Percentiles rank a stretch among this genome's conserved stretches.
These are phyloP conservation scores for Brettanomyces nanus DNA, from an alignment of 805 yeast species.

Conservation along the genomic window DNA sequence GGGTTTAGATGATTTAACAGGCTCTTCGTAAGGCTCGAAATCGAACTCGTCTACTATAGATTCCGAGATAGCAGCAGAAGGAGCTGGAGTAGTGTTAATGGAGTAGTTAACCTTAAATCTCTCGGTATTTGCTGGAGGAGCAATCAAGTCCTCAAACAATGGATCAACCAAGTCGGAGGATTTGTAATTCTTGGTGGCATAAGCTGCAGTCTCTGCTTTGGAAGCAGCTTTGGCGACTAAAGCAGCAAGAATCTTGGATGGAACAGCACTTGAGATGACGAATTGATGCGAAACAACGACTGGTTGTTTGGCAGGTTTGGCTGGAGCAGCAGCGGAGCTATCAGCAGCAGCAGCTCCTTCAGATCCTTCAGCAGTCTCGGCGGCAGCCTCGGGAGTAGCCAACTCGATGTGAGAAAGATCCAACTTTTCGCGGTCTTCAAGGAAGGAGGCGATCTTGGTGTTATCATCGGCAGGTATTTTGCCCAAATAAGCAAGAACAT, in stretches of 20 bases:
- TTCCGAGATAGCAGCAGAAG: constrained; percentile 8
- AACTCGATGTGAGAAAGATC: constrained; percentile 64
- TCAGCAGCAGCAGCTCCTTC: constrained; percentile 11
- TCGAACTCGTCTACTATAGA: constrained; percentile 18
- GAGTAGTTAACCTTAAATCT: constrained; percentile 32
- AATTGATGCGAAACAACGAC: constrained; percentile 25
- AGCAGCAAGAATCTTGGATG: constrained; percentile 22
- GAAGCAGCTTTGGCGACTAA: constrained; percentile 36
- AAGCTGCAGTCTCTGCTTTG: constrained; percentile 37
- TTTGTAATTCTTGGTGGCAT: constrained; percentile 26
- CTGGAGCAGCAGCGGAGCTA: constrained; percentile 1
- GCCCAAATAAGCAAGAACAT: constrained; percentile 79
- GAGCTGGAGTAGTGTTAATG: constrained; percentile 18
- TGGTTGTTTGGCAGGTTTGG: constrained; percentile 28
- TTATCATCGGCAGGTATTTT: constrained; percentile 52
- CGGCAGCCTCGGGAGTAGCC: constrained; percentile 14
- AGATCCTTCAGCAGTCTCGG: constrained; percentile 1
- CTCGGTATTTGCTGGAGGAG: constrained; percentile 33
- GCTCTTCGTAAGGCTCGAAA: constrained; percentile 16
- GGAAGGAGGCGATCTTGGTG: constrained; percentile 42
- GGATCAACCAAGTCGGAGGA: constrained; percentile 48
- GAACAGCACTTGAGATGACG: constrained; percentile 22
- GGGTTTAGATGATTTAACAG: constrained; percentile 8
- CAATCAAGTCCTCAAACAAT: constrained; percentile 48
- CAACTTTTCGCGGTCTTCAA: constrained; percentile 50